A percentile compares a stretch with the other conserved stretches of the same genome.
These are phyloP conservation scores for Solanum paucissectum DNA, from an alignment of 257 asterid genomes.

Conservation along the genomic window DNA sequence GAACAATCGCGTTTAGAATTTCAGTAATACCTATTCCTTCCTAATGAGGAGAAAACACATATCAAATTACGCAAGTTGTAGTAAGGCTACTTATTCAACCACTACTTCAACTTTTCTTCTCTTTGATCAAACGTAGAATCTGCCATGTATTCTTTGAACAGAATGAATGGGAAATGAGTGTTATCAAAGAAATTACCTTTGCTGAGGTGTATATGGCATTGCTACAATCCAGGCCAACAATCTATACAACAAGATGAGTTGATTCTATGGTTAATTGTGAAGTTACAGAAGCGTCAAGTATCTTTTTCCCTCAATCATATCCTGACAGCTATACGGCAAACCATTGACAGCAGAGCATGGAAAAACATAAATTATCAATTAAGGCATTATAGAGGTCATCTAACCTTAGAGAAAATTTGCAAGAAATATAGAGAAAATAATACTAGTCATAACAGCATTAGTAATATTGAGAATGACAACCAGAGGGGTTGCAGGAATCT, in stretches of 20 bases:
- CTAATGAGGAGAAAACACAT: constrained; percentile 22
- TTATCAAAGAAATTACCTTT: constrained; percentile 45
- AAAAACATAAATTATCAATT: neutral
- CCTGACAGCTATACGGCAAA: constrained; percentile 3
- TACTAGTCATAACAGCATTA: neutral
- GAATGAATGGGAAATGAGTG: neutral
- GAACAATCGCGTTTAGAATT: constrained; percentile 71
- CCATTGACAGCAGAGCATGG: constrained; percentile 1
- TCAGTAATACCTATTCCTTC: constrained; percentile 88
- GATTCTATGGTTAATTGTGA: constrained; percentile 2
- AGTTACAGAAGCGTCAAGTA: constrained; percentile 2
- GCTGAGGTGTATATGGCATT: constrained; percentile 90
- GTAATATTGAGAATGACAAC: neutral
- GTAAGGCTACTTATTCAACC: neutral
- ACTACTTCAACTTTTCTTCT: neutral
- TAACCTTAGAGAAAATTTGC: neutral
- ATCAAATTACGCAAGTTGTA: neutral
- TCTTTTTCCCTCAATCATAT: constrained; percentile 2
- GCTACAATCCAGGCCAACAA: constrained; percentile 91
- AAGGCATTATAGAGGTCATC: neutral
- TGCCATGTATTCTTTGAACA: neutral
- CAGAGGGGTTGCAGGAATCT: neutral
- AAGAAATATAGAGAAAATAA: neutral
- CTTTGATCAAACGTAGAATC: neutral
- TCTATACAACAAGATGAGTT: constrained; percentile 35